Evolutionary conservation across 75 land plant genomes (phyloP).

Genomic region (Pinus tabuliformis): DNA sequence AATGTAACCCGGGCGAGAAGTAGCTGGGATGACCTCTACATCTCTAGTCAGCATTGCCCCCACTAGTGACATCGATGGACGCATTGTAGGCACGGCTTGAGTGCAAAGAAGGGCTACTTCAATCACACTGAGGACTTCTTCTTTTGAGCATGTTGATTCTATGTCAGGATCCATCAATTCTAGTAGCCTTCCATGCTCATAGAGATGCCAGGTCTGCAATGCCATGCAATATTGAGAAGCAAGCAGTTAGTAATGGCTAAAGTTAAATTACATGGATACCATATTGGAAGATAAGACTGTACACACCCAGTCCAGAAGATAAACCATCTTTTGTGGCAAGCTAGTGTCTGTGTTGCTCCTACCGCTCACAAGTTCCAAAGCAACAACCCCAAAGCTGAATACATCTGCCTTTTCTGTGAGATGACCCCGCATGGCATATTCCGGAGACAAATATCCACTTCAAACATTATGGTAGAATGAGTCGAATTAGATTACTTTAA

Average conservation of each 20-base stretch:
- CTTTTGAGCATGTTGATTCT: constrained; percentile 11
- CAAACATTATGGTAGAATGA: not conserved
- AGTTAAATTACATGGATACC: not conserved
- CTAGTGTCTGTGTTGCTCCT: constrained; percentile 37
- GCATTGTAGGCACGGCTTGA: constrained; percentile 41
- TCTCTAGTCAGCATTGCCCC: constrained; percentile 56
- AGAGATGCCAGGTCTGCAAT: constrained; percentile 52
- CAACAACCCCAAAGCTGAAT: constrained; percentile 63
- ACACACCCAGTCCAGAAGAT: constrained; percentile 69
- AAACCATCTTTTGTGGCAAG: constrained; percentile 31
- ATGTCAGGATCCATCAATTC: constrained; percentile 44
- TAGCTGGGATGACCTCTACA: constrained; percentile 18
- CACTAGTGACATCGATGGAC: constrained; percentile 61
- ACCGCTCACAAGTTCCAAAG: constrained; percentile 53
- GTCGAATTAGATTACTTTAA: too few species aligned
- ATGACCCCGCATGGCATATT: constrained; percentile 73
- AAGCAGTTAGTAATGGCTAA: not conserved
- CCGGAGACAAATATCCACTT: constrained; percentile 79
- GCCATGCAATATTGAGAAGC: not conserved
- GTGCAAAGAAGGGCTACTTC: constrained; percentile 52
- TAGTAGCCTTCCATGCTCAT: constrained; percentile 28
- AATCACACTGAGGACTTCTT: constrained; percentile 33
- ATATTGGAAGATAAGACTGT: not conserved
- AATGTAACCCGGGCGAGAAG: constrained; percentile 40
- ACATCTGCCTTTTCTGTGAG: constrained; percentile 78